Conservation (phyloP, 2,329 filamentous ascomycete species). For the Onygena corvina region DNA sequence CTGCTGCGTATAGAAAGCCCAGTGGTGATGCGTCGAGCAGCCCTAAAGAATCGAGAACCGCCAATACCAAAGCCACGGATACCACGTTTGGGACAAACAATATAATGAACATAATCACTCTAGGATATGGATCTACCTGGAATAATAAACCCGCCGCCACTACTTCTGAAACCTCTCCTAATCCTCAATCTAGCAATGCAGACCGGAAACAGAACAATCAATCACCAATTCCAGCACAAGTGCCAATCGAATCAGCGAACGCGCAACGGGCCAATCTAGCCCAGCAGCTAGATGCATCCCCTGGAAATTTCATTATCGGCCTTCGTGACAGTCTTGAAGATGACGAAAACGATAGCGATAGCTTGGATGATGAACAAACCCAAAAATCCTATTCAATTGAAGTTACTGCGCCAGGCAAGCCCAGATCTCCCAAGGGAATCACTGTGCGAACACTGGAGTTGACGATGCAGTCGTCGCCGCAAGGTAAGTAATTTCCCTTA, state of each 20-base stretch:
- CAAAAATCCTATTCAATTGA: background rate
- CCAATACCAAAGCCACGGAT: slow-evolving; percentile 16
- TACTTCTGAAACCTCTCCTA: slow-evolving; percentile 20
- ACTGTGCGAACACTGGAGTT: slow-evolving; percentile 28
- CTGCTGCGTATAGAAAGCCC: slow-evolving; percentile 12
- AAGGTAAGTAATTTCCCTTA: slow-evolving; percentile 14
- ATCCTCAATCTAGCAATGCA: slow-evolving; percentile 19
- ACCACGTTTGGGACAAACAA: slow-evolving; percentile 31
- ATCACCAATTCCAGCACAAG: slow-evolving; percentile 12
- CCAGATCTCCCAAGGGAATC: slow-evolving; percentile 26
- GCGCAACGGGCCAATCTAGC: slow-evolving; percentile 16
- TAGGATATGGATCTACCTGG: slow-evolving; percentile 41
- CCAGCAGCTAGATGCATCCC: slow-evolving; percentile 19
- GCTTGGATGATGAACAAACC: slow-evolving; percentile 2
- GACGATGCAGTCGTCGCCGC: slow-evolving; percentile 18
- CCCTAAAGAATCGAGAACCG: slow-evolving; percentile 12
- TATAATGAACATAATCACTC: slow-evolving; percentile 39
- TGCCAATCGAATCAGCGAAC: slow-evolving; percentile 17
- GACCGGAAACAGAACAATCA: slow-evolving; percentile 5
- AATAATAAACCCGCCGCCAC: slow-evolving; percentile 27
- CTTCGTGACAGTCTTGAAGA: slow-evolving; percentile 33
- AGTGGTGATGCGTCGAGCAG: slow-evolving; percentile 15
- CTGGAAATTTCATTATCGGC: slow-evolving; percentile 33
- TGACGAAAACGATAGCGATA: slow-evolving; percentile 26
- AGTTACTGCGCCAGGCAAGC: slow-evolving; percentile 15